Evolutionary conservation across 371 early-diverging fungal genomes (phyloP).

Genomic region (Rhizopus sp.): DNA sequence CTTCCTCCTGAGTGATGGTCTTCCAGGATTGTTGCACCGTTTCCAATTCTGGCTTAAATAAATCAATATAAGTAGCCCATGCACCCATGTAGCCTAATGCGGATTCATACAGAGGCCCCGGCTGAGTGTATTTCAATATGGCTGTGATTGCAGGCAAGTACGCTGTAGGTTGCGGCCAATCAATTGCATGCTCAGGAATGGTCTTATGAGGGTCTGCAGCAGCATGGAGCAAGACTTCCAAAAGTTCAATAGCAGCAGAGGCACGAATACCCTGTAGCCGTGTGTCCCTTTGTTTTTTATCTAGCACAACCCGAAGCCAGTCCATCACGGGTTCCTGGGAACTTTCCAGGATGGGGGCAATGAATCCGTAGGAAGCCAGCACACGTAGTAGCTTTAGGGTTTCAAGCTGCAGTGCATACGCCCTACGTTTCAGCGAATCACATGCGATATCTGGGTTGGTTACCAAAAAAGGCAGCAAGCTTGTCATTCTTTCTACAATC

Average conservation of each 20-base stretch:
- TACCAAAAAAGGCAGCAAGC: constrained; percentile 44
- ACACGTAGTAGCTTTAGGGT: constrained; percentile 49
- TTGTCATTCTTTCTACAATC: constrained; percentile 39
- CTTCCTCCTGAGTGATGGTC: constrained; percentile 15
- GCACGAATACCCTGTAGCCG: constrained; percentile 18
- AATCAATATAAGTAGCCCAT: constrained; percentile 45
- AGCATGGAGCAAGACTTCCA: constrained; percentile 44
- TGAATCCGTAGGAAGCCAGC: constrained; percentile 52
- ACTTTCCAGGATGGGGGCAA: constrained; percentile 44
- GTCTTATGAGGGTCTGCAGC: constrained; percentile 61
- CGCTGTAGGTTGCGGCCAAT: constrained; percentile 59
- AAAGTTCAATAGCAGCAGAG: constrained; percentile 23
- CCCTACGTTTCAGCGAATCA: constrained; percentile 25
- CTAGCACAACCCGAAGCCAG: constrained; percentile 42
- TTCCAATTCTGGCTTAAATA: constrained; percentile 31
- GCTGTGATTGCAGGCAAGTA: constrained; percentile 41
- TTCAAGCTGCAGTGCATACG: constrained; percentile 51
- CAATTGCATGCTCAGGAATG: constrained; percentile 56
- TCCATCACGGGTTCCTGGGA: constrained; percentile 43
- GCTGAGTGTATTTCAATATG: constrained; percentile 18
- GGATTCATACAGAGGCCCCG: constrained; percentile 27
- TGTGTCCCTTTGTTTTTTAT: neutral
- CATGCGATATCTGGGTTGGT: constrained; percentile 40
- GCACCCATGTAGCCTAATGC: constrained; percentile 54
- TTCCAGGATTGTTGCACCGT: constrained; percentile 25